Evolutionary conservation across 2,329 filamentous ascomycete genomes (phyloP).

Genomic region (Camillea tinctor): DNA sequence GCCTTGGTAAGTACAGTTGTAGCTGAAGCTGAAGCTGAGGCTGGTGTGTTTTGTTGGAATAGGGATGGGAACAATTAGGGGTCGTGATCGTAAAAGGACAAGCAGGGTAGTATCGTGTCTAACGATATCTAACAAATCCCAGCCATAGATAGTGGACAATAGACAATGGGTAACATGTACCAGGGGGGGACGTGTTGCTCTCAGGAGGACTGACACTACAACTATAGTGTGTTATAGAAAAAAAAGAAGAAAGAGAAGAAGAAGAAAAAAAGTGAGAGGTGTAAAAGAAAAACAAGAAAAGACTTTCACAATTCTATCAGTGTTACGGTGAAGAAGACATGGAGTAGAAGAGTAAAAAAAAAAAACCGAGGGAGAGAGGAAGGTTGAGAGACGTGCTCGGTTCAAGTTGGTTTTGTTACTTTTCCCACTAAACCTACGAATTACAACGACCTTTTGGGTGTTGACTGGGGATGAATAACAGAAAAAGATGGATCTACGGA

Average conservation of each 20-base stretch:
- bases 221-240: no score
- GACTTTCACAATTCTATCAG: neutral
- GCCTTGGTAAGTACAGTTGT: neutral
- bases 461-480: neutral
- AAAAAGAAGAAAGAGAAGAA: neutral
- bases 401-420: neutral
- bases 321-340: neutral
- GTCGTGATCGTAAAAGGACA: neutral
- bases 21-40: no score
- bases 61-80: neutral
- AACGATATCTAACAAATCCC: neutral
- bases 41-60: neutral
- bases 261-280: neutral
- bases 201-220: neutral
- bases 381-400: neutral
- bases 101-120: neutral
- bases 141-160: neutral
- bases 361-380: neutral
- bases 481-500: neutral
- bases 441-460: neutral
- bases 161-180: neutral
- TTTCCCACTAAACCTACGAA: neutral
- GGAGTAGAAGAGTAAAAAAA: neutral
- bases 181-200: neutral
- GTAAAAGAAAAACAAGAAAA: neutral